phyloP scores from a whole-genome alignment of 306 rosid species.

The Hippophae rhamnoides region DNA sequence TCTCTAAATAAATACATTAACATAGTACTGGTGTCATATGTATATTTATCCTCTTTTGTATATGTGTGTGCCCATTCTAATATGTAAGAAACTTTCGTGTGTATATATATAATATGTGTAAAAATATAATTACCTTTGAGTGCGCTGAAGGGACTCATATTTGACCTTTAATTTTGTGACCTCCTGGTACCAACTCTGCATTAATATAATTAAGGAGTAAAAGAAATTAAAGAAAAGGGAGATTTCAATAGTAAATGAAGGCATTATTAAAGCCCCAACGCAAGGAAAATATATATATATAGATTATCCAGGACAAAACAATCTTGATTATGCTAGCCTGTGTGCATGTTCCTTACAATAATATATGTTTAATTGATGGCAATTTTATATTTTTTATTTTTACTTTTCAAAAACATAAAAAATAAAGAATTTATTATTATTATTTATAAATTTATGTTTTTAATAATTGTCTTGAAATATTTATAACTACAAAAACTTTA shows the following conservation, averaged over 20 bases:
- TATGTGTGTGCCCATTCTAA: not conserved
- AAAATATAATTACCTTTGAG: conserved; percentile 53
- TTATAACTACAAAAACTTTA: too few relatives aligned
- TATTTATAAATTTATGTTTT: too few relatives aligned
- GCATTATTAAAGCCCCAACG: not conserved
- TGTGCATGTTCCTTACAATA: too few relatives aligned
- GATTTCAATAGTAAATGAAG: not conserved
- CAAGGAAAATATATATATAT: not conserved
- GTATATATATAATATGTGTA: not conserved
- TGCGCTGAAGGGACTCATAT: conserved; percentile 69
- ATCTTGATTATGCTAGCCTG: too few relatives aligned
- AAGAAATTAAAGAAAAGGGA: not conserved
- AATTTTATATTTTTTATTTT: too few relatives aligned
- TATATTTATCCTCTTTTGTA: too few relatives aligned
- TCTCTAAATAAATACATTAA: not conserved
- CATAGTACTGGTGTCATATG: not conserved
- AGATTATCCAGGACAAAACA: too few relatives aligned
- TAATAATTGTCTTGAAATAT: too few relatives aligned
- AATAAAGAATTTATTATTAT: too few relatives aligned
- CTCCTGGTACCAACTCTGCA: conserved; percentile 81
- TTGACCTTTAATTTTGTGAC: conserved; percentile 58
- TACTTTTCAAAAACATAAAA: too few relatives aligned
- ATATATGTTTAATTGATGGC: too few relatives aligned
- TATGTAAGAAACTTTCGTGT: not conserved
- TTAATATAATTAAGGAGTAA: not conserved